Conservation (phyloP, 768 basidiomycete genomes). For the Pleurotus giganteus region DNA sequence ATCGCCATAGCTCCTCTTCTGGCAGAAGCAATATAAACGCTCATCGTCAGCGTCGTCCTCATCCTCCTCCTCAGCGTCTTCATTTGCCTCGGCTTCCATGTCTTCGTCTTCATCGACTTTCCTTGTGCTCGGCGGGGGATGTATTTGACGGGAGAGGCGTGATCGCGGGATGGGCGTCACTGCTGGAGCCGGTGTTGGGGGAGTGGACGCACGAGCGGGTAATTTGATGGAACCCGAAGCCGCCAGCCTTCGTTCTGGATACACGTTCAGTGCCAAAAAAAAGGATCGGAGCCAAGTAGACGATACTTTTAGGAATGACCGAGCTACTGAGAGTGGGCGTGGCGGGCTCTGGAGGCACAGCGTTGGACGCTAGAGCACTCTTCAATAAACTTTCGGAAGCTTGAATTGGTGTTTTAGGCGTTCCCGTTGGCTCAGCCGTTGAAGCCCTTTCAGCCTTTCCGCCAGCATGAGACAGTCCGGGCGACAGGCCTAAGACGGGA, state of each 20-base stretch:
- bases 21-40: constrained; percentile 41
- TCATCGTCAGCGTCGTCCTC: constrained; percentile 29
- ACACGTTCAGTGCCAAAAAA: neutral
- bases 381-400: neutral
- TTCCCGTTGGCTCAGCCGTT: neutral
- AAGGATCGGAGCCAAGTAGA: neutral
- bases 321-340: neutral
- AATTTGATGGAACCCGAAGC: constrained; percentile 35
- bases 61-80: constrained; percentile 16
- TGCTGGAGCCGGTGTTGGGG: constrained; percentile 18
- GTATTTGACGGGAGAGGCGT: constrained; percentile 34
- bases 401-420: neutral
- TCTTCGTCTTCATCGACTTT: constrained; percentile 17
- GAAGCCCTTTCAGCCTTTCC: neutral
- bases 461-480: neutral
- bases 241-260: constrained; percentile 32
- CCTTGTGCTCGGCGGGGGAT: constrained; percentile 12
- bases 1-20: constrained; percentile 39
- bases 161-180: constrained; percentile 27
- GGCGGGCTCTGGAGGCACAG: neutral
- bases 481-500: neutral
- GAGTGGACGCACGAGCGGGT: constrained; percentile 24
- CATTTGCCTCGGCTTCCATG: constrained; percentile 16
- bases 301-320: neutral
- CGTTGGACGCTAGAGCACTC: neutral